Evolutionary conservation across 2,329 filamentous ascomycete genomes (phyloP).

Genomic region (Colletotrichum noveboracense): DNA sequence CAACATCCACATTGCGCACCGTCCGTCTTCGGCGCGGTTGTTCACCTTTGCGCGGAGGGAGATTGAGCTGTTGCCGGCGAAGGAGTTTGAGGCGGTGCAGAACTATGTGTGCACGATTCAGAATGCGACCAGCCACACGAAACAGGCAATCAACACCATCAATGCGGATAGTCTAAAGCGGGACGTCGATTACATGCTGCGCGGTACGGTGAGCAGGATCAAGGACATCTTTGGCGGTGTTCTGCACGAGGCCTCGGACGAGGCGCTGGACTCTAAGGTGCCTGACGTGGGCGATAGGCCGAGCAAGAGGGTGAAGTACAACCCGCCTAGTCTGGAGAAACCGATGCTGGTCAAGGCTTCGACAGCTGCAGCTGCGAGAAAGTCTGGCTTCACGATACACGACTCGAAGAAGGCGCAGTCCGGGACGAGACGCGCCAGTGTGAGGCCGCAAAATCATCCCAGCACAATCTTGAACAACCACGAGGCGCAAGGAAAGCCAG

Average conservation of each 20-base stretch:
- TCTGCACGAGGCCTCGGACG: neutral
- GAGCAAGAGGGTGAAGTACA: neutral
- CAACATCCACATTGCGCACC: neutral
- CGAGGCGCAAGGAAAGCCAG: neutral
- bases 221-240: neutral
- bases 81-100: neutral
- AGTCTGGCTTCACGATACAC: neutral
- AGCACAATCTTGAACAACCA: neutral
- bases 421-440: neutral
- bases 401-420: neutral
- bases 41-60: conserved; percentile 10
- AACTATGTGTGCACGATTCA: neutral
- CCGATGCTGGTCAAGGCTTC: neutral
- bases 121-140: rapidly evolving
- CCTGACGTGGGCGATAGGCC: neutral
- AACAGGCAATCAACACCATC: neutral
- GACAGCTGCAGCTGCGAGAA: neutral
- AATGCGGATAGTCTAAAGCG: neutral
- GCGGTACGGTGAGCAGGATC: neutral
- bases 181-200: neutral
- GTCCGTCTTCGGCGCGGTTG: neutral
- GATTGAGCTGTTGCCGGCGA: neutral
- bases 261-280: neutral
- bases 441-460: neutral
- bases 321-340: neutral